A percentile compares a stretch with the other conserved stretches of the same genome.
phyloP scores from a whole-genome alignment of 768 basidiomycete species.

The Pleurotus pulmonarius region DNA sequence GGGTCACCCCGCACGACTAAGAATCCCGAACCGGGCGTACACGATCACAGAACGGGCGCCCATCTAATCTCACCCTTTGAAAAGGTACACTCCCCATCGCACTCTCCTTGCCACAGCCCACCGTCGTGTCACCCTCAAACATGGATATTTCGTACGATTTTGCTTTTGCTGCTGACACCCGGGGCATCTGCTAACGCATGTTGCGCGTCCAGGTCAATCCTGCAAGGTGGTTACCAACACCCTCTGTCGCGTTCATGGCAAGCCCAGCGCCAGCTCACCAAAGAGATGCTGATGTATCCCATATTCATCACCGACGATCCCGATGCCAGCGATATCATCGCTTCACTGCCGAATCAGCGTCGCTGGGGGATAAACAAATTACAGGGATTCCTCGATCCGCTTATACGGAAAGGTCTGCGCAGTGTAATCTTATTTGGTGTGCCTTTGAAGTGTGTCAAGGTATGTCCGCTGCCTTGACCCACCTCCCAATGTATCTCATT shows the following conservation, averaged over 20 bases:
- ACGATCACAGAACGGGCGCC: neutral
- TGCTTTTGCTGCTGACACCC: neutral
- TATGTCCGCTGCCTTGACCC: conserved; percentile 19
- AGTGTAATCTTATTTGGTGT: conserved; percentile 97
- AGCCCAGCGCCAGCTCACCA: conserved; percentile 71
- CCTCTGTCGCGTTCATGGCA: conserved; percentile 89
- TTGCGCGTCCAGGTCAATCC: conserved; percentile 55
- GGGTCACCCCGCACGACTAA: neutral
- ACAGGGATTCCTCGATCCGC: conserved; percentile 79
- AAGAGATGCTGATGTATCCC: conserved; percentile 98
- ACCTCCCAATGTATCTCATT: neutral
- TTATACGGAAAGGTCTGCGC: conserved; percentile 84
- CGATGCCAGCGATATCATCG: conserved; percentile 74
- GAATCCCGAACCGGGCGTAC: neutral
- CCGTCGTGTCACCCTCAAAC: neutral
- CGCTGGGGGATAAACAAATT: conserved; percentile 95
- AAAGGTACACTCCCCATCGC: neutral
- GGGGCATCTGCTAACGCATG: conserved; percentile 6
- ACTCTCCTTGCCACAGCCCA: neutral
- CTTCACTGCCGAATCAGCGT: conserved; percentile 79
- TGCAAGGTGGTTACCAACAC: conserved; percentile 94
- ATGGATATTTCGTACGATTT: conserved; percentile 46
- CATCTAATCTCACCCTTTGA: neutral
- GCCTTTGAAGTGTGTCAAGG: conserved; percentile 77
- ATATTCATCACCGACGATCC: conserved; percentile 98